These are phyloP conservation scores for Zygosaccharomyces siamensis DNA, from an alignment of 805 yeast species.

Conservation along the genomic window DNA sequence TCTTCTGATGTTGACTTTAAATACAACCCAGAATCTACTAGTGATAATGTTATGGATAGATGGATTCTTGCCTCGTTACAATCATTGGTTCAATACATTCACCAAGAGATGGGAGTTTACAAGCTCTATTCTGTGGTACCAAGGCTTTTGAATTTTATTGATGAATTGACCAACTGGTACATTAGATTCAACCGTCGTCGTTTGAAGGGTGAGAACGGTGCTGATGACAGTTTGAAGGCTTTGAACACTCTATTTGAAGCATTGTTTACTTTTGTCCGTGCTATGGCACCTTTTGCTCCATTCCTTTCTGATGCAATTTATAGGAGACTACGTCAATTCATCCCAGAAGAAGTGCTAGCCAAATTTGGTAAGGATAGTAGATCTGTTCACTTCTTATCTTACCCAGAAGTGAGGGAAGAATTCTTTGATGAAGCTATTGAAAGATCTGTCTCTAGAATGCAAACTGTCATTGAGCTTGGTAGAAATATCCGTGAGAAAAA, in stretches of 20 bases:
- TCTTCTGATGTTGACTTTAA: conserved; percentile 63
- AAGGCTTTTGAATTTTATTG: conserved; percentile 79
- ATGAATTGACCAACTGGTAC: conserved; percentile 97
- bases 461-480: conserved; percentile 91
- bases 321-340: conserved; percentile 60
- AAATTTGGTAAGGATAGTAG: conserved; percentile 54
- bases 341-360: conserved; percentile 54
- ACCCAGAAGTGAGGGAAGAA: conserved; percentile 78
- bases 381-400: conserved; percentile 91
- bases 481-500: conserved; percentile 96
- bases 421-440: conserved; percentile 80
- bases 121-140: conserved; percentile 96
- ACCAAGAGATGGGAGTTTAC: conserved; percentile 84
- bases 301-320: conserved; percentile 88
- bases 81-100: conserved; percentile 80
- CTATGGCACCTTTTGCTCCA: conserved; percentile 99
- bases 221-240: conserved; percentile 78
- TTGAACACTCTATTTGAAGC: conserved; percentile 90
- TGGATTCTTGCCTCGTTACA: conserved; percentile 98
- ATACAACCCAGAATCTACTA: conserved; percentile 58
- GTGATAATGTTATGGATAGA: conserved; percentile 91
- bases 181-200: conserved; percentile 97
- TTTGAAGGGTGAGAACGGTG: conserved; percentile 89
- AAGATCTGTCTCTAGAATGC: conserved; percentile 90
- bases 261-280: conserved; percentile 78